A percentile compares a stretch with the other conserved stretches of the same genome.
Evolutionary conservation across 2,329 filamentous ascomycete genomes (phyloP).

Genomic region (Cladophialophora psammophila): DNA sequence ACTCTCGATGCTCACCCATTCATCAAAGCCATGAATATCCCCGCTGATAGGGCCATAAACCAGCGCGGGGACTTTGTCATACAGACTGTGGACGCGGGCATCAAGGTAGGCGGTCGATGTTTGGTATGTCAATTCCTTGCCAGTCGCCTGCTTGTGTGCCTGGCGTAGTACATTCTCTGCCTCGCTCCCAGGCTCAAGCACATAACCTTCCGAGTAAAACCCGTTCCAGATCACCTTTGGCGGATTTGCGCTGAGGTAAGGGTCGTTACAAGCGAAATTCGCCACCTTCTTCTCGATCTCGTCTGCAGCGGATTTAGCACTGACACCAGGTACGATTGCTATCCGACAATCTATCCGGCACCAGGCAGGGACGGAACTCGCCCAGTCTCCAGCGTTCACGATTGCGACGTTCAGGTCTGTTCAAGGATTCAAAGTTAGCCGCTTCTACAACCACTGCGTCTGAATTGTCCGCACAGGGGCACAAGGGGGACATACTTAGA

Average conservation of each 20-base stretch:
- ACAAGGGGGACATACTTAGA: constrained; percentile 31
- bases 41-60: constrained; percentile 40
- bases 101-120: constrained; percentile 35
- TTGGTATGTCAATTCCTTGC: constrained; percentile 26
- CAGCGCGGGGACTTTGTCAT: constrained; percentile 34
- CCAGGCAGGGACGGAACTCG: constrained; percentile 36
- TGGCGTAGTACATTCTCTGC: constrained; percentile 36
- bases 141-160: constrained; percentile 40
- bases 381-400: constrained; percentile 37
- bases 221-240: constrained; percentile 41
- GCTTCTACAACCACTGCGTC: neutral
- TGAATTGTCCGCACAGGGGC: neutral
- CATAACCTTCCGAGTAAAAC: constrained; percentile 42
- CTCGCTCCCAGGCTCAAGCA: constrained; percentile 41
- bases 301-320: constrained; percentile 33
- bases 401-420: constrained; percentile 37
- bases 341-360: constrained; percentile 36
- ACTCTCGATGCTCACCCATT: constrained; percentile 59
- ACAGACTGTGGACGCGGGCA: constrained; percentile 32
- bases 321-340: constrained; percentile 34
- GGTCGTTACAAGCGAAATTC: constrained; percentile 40
- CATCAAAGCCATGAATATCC: constrained; percentile 60
- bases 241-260: constrained; percentile 42
- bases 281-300: constrained; percentile 43
- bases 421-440: neutral